Conservation (phyloP, 192 early-diverging fungal genomes). For the Rhizoclosmatium globosum region DNA sequence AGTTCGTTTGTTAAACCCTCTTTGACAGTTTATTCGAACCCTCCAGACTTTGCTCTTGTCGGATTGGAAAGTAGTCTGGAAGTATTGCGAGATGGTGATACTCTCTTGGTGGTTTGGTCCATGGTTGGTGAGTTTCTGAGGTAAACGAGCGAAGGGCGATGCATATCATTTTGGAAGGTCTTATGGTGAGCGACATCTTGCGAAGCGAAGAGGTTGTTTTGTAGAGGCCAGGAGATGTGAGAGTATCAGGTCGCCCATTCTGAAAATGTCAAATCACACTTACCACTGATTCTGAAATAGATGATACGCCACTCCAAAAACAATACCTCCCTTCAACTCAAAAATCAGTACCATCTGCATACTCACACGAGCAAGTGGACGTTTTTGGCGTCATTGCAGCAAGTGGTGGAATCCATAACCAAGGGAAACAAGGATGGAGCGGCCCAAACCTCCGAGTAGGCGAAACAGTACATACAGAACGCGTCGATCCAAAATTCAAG, state of each 20-base stretch:
- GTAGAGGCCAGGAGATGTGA: too few species aligned
- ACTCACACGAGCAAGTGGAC: conserved; percentile 6
- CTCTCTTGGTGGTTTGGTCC: conserved; percentile 31
- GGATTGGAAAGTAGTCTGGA: background rate
- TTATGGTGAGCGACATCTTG: too few species aligned
- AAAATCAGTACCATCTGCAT: conserved; percentile 31
- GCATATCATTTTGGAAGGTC: too few species aligned
- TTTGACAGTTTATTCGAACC: conserved; percentile 24
- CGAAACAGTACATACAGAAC: background rate
- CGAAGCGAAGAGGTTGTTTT: too few species aligned
- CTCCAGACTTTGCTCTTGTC: conserved; percentile 28
- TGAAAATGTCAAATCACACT: background rate
- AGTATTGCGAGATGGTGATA: conserved; percentile 28
- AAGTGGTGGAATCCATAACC: conserved; percentile 15
- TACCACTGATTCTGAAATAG: background rate
- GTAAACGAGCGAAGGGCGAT: too few species aligned
- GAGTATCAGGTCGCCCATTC: background rate
- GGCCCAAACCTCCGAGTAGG: background rate
- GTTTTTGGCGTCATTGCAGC: conserved; percentile 29
- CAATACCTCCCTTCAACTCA: background rate
- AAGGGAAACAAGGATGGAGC: conserved; percentile 23
- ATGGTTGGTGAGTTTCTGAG: background rate
- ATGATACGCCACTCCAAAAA: background rate
- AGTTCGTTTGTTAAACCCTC: background rate
- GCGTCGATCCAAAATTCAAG: background rate